Base-by-base conservation (phyloP, 2,329 filamentous ascomycete species). In the Penicillium oxalicum region DNA sequence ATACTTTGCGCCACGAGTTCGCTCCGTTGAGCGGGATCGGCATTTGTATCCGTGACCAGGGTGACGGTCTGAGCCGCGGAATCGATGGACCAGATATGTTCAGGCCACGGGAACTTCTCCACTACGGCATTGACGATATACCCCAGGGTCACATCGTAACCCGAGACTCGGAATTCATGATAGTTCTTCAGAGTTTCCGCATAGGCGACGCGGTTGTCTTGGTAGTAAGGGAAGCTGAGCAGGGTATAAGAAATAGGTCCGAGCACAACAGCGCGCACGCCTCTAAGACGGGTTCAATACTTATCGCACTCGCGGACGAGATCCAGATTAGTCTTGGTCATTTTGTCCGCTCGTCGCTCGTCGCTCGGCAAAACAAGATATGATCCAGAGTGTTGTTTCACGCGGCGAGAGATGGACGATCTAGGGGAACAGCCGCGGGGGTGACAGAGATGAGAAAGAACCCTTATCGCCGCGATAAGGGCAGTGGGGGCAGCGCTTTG, bases 151-250 rank as follows among this genome's bases (percentile, higher is more conserved):
- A 84, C 78, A 51, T 81, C 72, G 73, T 80, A 84, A 8, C 82
- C 70, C 9, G 86, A 71, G 12, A 87, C 82, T 63, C 83, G 88
- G 54, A 95, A 77, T 26, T 74, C 76, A 60, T 82, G 78, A 67
- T 81, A 82, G 8, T 76, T 74, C 43, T 70, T 67, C 50, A 81
- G 69, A 52, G 79, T 70, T 38, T 73, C 67, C 39, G 77, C 70
- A 66, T 85, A 82, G 44, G 74, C 72, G 49, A 77, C 65, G 8
- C 80, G 77, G 55, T 84, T 74, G 47, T 74, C 76, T 48, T 84
- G 76, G 48, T 79, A 77, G 70, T 94, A 88, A 1, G 90, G 90
- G 62, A 95, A 95, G 61, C 87, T 91, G 60, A 44, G 41, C 38
- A 26, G 40, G 43, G 24, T 24, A 47, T 63, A 40, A 59, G 58